Evolutionary conservation across 768 basidiomycete species (phyloP).

Genomic region (Leucocoprinus leucothites): DNA sequence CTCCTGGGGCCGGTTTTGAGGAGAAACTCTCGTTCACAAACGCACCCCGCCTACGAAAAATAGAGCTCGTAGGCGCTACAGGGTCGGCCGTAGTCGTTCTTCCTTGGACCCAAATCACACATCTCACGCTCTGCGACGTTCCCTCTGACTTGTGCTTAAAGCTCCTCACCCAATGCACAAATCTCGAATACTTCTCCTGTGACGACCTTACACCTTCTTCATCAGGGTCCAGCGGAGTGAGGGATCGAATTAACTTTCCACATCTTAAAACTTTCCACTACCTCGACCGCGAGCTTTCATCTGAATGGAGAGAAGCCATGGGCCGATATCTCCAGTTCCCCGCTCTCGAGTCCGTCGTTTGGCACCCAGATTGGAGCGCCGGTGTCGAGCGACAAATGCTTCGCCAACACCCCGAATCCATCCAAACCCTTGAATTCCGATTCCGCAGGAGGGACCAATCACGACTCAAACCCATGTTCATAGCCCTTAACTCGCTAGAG

Average conservation of each 20-base stretch:
- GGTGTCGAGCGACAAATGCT: not conserved
- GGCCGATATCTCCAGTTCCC: not conserved
- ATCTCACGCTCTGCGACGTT: not conserved
- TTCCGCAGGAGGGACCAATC: not conserved
- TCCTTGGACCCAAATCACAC: not conserved
- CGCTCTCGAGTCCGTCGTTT: not conserved
- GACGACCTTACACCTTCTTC: not conserved
- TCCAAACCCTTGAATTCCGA: not conserved
- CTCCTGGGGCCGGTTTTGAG: not conserved
- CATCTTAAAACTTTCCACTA: not conserved
- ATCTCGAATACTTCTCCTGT: not conserved
- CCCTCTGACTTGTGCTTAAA: not conserved
- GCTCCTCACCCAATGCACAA: not conserved
- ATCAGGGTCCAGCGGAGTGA: not conserved
- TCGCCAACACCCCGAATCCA: not conserved
- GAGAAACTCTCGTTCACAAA: not conserved
- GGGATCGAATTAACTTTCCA: not conserved
- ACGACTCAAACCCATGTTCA: not conserved
- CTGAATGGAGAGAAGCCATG: not conserved
- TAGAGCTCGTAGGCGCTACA: not conserved
- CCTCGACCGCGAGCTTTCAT: not conserved
- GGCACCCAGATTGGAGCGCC: not conserved
- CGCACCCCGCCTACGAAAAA: not conserved
- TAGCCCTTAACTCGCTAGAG: not conserved
- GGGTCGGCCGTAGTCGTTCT: not conserved